phyloP scores from a whole-genome alignment of 2,329 filamentous ascomycete genomes.

The Nemania serpens region DNA sequence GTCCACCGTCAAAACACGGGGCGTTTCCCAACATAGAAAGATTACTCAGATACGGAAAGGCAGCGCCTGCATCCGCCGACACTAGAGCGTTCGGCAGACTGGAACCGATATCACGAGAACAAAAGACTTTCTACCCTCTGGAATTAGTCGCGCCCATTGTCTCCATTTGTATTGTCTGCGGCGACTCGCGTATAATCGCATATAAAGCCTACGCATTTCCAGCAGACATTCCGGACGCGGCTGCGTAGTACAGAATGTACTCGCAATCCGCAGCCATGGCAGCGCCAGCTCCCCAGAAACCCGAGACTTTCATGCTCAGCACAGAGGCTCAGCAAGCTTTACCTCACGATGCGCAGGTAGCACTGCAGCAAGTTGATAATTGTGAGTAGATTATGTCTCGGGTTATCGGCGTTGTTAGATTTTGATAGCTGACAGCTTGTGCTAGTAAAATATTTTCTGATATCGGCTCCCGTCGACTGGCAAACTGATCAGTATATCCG shows the following conservation, averaged over 20 bases:
- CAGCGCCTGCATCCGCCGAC: constrained; percentile 32
- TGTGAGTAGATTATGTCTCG: constrained; percentile 60
- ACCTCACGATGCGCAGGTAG: constrained; percentile 94
- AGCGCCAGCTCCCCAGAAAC: constrained; percentile 82
- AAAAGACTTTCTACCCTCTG: constrained; percentile 28
- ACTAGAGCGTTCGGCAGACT: constrained; percentile 14
- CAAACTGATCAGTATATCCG: constrained; percentile 95
- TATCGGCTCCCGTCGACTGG: constrained; percentile 98
- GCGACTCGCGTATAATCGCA: constrained; percentile 8
- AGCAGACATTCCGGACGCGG: constrained; percentile 26
- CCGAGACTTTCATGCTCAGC: constrained; percentile 98
- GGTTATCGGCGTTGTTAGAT: neutral
- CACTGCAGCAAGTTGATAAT: constrained; percentile 97
- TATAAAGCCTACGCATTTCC: constrained; percentile 10
- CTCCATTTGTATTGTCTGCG: constrained; percentile 9
- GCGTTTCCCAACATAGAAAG: constrained; percentile 12
- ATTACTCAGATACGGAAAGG: constrained; percentile 31
- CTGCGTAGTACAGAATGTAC: constrained; percentile 64
- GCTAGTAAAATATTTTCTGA: constrained; percentile 97
- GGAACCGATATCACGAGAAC: constrained; percentile 25
- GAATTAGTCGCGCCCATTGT: constrained; percentile 24
- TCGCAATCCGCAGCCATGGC: constrained; percentile 83
- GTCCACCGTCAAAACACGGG: constrained; percentile 16
- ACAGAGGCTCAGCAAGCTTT: constrained; percentile 95
- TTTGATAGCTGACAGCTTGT: constrained; percentile 30